phyloP scores from a whole-genome alignment of 2,329 filamentous ascomycete species.

The Dactylellina drechsleri region DNA sequence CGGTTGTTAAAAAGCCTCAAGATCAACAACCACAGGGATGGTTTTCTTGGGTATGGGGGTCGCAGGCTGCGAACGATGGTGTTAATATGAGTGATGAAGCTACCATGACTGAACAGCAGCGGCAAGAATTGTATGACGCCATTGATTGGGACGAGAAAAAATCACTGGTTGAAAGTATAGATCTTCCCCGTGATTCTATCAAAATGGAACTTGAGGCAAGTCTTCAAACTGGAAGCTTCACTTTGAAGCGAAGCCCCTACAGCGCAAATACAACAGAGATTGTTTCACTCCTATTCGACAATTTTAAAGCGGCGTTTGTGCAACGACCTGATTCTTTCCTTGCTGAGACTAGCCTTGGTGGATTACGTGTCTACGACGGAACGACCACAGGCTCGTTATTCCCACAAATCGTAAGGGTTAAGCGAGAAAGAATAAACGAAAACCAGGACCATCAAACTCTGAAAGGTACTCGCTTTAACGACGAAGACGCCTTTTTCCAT shows the following conservation, averaged over 20 bases:
- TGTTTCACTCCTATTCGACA: conserved; percentile 90
- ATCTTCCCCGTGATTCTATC: conserved; percentile 87
- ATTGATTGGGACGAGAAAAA: conserved; percentile 99
- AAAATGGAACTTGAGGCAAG: conserved; percentile 93
- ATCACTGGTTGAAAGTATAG: conserved; percentile 84
- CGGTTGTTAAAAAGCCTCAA: conserved; percentile 79
- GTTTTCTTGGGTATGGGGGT: conserved; percentile 90
- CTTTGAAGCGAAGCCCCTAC: conserved; percentile 84
- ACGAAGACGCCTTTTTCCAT: conserved; percentile 76
- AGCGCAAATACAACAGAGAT: conserved; percentile 77
- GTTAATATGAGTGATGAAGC: conserved; percentile 76
- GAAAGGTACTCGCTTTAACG: conserved; percentile 35
- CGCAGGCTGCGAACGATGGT: conserved; percentile 69
- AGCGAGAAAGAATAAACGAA: conserved; percentile 73
- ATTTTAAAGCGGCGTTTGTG: conserved; percentile 88
- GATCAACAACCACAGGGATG: conserved; percentile 81
- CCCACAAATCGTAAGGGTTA: conserved; percentile 94
- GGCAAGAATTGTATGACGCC: conserved; percentile 93
- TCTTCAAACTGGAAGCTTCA: conserved; percentile 95
- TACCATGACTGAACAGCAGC: conserved; percentile 92
- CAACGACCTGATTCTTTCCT: conserved; percentile 92
- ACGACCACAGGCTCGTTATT: conserved; percentile 91
- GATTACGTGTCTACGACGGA: conserved; percentile 92
- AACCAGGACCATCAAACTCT: conserved; percentile 60
- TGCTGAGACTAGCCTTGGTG: conserved; percentile 87